phyloP scores from a whole-genome alignment of 805 yeast genomes.

The Wickerhamia fluorescens region DNA sequence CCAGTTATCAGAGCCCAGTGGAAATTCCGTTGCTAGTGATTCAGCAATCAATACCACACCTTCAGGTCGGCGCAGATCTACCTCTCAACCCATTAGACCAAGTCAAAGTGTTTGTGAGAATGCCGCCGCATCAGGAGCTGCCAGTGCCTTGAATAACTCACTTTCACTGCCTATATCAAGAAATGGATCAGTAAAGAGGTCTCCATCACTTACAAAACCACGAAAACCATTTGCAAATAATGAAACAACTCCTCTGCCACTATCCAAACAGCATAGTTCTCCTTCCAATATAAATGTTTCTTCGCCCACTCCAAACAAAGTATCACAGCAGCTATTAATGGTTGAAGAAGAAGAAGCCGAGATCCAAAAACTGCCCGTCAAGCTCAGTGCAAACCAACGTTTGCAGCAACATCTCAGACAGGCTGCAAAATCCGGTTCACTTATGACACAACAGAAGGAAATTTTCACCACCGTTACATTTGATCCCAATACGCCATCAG shows the following conservation, averaged over 20 bases:
- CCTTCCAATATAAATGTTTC: constrained; percentile 1
- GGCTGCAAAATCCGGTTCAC: constrained; percentile 30
- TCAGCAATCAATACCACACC: constrained; percentile 6
- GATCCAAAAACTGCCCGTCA: constrained; percentile 3
- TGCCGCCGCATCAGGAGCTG: constrained; percentile 27
- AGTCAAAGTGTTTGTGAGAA: neutral
- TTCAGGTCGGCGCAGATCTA: constrained; percentile 26
- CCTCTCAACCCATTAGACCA: constrained; percentile 25
- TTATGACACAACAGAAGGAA: constrained; percentile 33
- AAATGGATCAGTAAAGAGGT: constrained; percentile 11
- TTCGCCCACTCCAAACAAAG: constrained; percentile 8
- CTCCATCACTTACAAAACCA: constrained; percentile 6
- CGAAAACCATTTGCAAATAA: too few relatives aligned
- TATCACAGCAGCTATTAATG: constrained; percentile 10
- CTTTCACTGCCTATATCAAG: constrained; percentile 13
- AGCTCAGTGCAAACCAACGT: constrained; percentile 31
- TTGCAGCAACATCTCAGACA: constrained; percentile 32
- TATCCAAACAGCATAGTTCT: neutral
- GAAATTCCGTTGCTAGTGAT: too few relatives aligned
- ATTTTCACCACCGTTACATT: constrained; percentile 28
- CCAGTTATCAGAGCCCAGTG: too few relatives aligned
- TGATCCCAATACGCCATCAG: constrained; percentile 32
- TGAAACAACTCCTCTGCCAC: too few relatives aligned
- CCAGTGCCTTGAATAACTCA: constrained; percentile 24
- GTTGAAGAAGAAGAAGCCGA: constrained; percentile 14